A percentile compares a stretch with the other conserved stretches of the same genome.
Conservation (phyloP, 306 rosid genomes). For the Malus domestica region ASM211411v1 NC_041793.1:22225501-22226000, state of each 20-base stretch:
- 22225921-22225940: slow-evolving; percentile 96
- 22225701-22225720: background rate
- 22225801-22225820: background rate
- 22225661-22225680: background rate
- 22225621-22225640: background rate
- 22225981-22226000: background rate
- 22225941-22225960: slow-evolving; percentile 24
- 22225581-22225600: background rate
- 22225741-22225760: background rate
- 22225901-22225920: slow-evolving; percentile 98
- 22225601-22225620: background rate
- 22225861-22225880: background rate
- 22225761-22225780: background rate
- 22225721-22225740: background rate
- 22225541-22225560: background rate
- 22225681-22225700: background rate
- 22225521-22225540: background rate
- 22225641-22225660: background rate
- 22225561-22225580: background rate
- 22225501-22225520: background rate
- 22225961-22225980: background rate
- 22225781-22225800: background rate
- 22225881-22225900: slow-evolving; percentile 94
- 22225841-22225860: background rate
- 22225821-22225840: background rate